Evolutionary conservation across 768 basidiomycete species (phyloP), one percentile per base, ranked within the genome.

Genomic region (Leccinellum rugosiceps): DNA sequence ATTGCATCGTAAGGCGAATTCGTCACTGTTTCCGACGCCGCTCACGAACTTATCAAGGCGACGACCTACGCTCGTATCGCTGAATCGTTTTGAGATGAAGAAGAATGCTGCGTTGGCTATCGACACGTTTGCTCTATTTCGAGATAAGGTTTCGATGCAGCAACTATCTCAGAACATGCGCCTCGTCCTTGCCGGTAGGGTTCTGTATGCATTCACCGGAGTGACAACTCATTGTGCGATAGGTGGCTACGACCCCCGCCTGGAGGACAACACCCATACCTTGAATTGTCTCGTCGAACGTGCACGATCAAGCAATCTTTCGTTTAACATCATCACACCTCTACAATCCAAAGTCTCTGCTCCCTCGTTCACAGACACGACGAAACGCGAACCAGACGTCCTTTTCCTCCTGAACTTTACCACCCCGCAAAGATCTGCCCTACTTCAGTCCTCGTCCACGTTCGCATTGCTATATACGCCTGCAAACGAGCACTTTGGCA

Each of bases 81-180:
- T 98, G 34, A 98, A 99, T 69, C 88, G 96, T 2, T 98, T 96
- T 67, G 97, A 99, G 73, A 83, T 80, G 65, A 98, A 98, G 78
- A 99, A 99, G 75, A 96, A 98, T 63, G 80, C 80, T 1, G 82
- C 82, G 2, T 78, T 99, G 2, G 97, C 95, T 0, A 77, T 98
- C 6, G 74, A 85, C 44, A 77, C 95, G 0, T 98, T 94, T 65
- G 85, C 89, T 1, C 71, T 75, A 13, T 70, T 92, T 35, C 74
- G 74, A 43, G 72, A 70, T 45, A 68, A 62, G 15, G 52, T 72
- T 13, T 54, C 58, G 6, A 15, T 30, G 47, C 63, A 58, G 25
- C 56, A 58, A 1, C 53, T 68, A 45, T 59, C 74, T 50, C 60
- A 68, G 10, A 68, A 74, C 8, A 67, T 89, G 23, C 83, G 92